Conservation (phyloP, 805 yeast genomes). For the Candida ficus region DNA sequence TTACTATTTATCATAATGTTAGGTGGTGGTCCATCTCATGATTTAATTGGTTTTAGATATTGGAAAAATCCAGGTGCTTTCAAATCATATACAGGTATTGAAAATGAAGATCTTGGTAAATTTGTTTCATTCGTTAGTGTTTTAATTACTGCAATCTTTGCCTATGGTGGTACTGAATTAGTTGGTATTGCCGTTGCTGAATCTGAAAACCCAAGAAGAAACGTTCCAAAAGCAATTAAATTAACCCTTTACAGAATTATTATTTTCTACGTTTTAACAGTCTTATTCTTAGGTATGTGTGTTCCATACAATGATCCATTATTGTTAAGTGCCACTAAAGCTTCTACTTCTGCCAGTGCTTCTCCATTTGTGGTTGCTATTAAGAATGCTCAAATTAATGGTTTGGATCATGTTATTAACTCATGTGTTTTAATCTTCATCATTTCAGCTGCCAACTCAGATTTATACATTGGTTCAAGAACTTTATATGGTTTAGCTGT, state of each 20-base stretch:
- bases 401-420: constrained; percentile 70
- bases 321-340: constrained; percentile 47
- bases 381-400: constrained; percentile 53
- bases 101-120: constrained; percentile 39
- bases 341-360: constrained; percentile 56
- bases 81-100: constrained; percentile 19
- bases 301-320: constrained; percentile 60
- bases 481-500: constrained; percentile 66
- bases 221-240: constrained; percentile 44
- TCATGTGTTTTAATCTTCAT: constrained; percentile 74
- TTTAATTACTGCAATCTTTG: constrained; percentile 61
- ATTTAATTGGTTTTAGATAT: constrained; percentile 63
- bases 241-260: constrained; percentile 70
- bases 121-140: constrained; percentile 51
- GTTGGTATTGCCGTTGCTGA: constrained; percentile 49
- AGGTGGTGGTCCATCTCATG: constrained; percentile 74
- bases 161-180: constrained; percentile 64
- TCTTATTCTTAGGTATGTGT: constrained; percentile 54
- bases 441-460: constrained; percentile 78
- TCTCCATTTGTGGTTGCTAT: constrained; percentile 82
- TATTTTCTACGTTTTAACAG: constrained; percentile 59
- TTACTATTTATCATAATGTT: constrained; percentile 56
- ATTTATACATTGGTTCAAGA: constrained; percentile 73
- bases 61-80: constrained; percentile 71
- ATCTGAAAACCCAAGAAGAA: constrained; percentile 39